phyloP scores from a whole-genome alignment of 2,329 filamentous ascomycete genomes.

The Phialocephala sp. region DNA sequence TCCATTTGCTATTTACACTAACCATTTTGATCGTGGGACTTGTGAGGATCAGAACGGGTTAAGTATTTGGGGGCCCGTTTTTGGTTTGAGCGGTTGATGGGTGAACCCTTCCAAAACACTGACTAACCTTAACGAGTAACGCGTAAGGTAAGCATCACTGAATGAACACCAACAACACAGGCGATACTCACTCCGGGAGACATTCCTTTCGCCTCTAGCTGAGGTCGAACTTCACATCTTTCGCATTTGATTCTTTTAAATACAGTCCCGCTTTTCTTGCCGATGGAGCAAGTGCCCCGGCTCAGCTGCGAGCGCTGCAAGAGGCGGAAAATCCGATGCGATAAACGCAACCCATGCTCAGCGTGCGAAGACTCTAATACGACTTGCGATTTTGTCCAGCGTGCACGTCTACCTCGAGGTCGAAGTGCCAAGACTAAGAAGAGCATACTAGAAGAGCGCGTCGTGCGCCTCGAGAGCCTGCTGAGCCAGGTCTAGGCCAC shows the following conservation, averaged over 20 bases:
- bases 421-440: slow-evolving; percentile 11
- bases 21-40: too few species aligned
- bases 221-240: not conserved
- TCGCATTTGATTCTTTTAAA: not conserved
- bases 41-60: too few species aligned
- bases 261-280: not conserved
- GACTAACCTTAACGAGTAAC: not conserved
- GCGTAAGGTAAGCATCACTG: not conserved
- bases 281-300: slow-evolving; percentile 9
- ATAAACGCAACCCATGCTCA: slow-evolving; percentile 19
- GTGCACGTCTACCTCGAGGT: slow-evolving; percentile 19
- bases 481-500: slow-evolving; percentile 6
- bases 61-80: too few species aligned
- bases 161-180: not conserved
- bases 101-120: not conserved
- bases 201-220: not conserved
- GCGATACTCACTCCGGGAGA: not conserved
- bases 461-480: slow-evolving; percentile 17
- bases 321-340: slow-evolving; percentile 17
- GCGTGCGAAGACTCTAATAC: slow-evolving; percentile 12
- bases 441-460: slow-evolving; percentile 15
- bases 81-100: too few species aligned
- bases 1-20: too few species aligned
- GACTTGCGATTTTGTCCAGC: slow-evolving; percentile 19
- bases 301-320: slow-evolving; percentile 22